Evolutionary conservation across 768 basidiomycete genomes (phyloP).

Genomic region (Chalciporus piperatus): DNA sequence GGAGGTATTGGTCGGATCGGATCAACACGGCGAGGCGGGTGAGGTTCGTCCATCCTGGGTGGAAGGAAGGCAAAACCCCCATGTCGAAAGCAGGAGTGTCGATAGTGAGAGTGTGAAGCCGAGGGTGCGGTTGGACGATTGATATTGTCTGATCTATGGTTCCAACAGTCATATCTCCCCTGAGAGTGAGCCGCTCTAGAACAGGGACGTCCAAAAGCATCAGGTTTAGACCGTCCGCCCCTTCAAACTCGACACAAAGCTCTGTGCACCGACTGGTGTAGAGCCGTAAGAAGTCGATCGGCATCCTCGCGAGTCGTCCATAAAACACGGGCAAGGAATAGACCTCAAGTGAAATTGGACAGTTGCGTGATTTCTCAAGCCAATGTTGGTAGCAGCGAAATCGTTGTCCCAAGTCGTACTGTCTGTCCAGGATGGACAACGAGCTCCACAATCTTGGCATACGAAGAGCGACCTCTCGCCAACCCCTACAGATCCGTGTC

Average conservation of each 20-base stretch:
- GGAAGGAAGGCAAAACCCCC: background rate
- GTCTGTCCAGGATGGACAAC: constrained; percentile 20
- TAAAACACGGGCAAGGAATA: no score
- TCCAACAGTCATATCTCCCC: background rate
- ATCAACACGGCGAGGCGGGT: background rate
- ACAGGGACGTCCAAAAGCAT: background rate
- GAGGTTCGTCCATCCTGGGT: background rate
- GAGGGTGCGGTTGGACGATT: background rate
- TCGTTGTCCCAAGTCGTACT: background rate
- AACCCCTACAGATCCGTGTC: constrained; percentile 38
- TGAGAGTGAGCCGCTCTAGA: background rate
- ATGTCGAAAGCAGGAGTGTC: background rate
- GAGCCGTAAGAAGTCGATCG: background rate
- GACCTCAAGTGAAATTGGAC: background rate
- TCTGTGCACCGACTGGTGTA: background rate
- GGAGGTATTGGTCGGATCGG: background rate
- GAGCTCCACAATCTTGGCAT: constrained; percentile 46
- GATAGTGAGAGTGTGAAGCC: background rate
- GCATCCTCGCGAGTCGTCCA: background rate
- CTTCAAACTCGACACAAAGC: background rate
- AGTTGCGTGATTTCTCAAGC: background rate
- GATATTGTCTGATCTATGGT: background rate
- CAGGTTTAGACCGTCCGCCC: background rate
- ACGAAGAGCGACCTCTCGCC: constrained; percentile 36
- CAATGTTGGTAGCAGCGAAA: background rate